Percentiles rank a stretch among this genome's conserved stretches.
Evolutionary conservation across 805 yeast genomes (phyloP).

Genomic region (Priceomyces melissophilus): DNA sequence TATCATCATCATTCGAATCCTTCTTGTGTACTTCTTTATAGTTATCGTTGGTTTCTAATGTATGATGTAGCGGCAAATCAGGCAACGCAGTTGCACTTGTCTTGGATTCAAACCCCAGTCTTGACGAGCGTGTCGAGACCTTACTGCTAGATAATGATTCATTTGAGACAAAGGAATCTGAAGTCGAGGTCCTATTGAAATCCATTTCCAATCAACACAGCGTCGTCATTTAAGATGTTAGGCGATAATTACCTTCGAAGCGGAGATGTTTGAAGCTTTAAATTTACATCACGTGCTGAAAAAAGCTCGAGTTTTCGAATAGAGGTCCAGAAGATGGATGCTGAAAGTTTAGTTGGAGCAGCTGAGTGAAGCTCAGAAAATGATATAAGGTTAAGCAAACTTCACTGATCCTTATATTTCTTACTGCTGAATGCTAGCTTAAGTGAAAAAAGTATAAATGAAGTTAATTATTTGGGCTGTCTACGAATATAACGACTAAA

Average conservation of each 20-base stretch:
- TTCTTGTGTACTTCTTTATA: background rate
- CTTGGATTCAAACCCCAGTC: slow-evolving; percentile 11
- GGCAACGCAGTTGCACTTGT: slow-evolving; percentile 20
- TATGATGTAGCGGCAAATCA: slow-evolving; percentile 15
- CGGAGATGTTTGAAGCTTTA: no score
- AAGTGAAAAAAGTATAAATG: no score
- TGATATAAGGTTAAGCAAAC: no score
- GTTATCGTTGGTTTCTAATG: background rate
- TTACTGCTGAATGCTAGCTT: no score
- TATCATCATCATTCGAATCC: background rate
- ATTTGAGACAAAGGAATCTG: slow-evolving; percentile 8
- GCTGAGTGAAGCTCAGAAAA: no score
- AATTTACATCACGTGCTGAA: background rate
- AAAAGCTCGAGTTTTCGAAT: background rate
- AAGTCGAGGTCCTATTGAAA: slow-evolving; percentile 4
- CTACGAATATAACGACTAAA: no score
- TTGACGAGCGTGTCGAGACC: slow-evolving; percentile 1
- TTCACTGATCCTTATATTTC: no score
- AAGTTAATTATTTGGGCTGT: no score
- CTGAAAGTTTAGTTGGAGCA: no score
- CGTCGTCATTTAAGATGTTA: background rate
- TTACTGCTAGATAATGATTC: slow-evolving; percentile 6
- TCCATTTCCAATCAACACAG: slow-evolving; percentile 1
- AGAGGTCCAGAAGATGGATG: no score
- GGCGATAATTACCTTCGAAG: no score